Base-by-base conservation (phyloP, 208 protist genomes). In the Leishmania major region DNA sequence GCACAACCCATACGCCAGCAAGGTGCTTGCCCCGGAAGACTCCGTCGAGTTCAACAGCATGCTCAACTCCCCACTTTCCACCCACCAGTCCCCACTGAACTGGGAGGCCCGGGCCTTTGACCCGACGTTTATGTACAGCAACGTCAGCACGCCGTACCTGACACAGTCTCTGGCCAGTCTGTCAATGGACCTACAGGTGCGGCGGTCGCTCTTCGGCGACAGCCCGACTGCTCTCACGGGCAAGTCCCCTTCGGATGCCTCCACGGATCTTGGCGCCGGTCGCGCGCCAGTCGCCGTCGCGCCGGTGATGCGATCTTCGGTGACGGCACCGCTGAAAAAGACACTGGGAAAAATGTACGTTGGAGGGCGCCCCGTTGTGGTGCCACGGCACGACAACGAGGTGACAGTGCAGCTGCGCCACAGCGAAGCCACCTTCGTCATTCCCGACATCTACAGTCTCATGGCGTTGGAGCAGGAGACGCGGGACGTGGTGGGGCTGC, bases 1-100 rank as follows among this genome's bases (percentile, higher is more conserved):
- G 31, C 92, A 95, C 86, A 90, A 96, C 79, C 92, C 92, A 17
- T 96, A 96, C 82, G 75, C 80, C 69, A 82, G 64, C 60, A 80
- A 79, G n/a, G 84, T 94, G 77, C 81, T 94, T 2, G 86, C 86
- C 4, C 86, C 85, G 11, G 85, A 91, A 75, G 85, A 89, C 70
- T 88, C 81, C 8, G 70, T 88, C 7, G 80, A 85, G 73, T 81
- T 72, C 81, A 80, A 69, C 49, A 84, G 80, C 75, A 82, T 80
- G 51, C 53, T 79, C 40, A 80, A 53, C 51, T 86, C 83, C 11
- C 83, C 83, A 11, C 76, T 88, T 28, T 79, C 83, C 8, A 28
- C 45, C 25, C 72, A 40, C 47, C 69, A 73, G 69, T 84, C 79
- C 40, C 80, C 83, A 25, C 53, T 87, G n/a, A 87, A 80, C 67